Evolutionary conservation across 768 basidiomycete species (phyloP), one percentile per base, ranked within the genome.

Genomic region (Postia placenta): DNA sequence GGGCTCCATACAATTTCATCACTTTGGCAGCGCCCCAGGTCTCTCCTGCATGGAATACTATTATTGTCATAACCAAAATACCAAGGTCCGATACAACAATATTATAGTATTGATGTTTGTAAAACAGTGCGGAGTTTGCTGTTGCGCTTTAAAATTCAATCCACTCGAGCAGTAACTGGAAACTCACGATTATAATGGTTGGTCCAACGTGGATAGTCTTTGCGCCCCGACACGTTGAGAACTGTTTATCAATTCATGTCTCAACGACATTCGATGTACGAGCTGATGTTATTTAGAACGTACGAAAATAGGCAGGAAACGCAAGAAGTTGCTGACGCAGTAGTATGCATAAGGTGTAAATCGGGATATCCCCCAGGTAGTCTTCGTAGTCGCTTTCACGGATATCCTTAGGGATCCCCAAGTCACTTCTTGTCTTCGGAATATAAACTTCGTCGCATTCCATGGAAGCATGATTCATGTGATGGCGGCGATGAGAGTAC

Each of bases 401-500:
- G 42, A 64, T 52, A 30, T 69, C 65, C 12, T 71, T 24, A 2
- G 75, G 75, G 27, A 84, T 67, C 3, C 73, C 70, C 22, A 82
- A 70, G 45, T 82, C 80, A 44, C 65, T 66, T 14, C 80, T 67
- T 2, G 80, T 81, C 60, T 79, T 79, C 1, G 81, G 81, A 11
- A 84, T 75, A 53, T 83, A 83, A 0, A 87, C 87, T 62, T 89
- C 85, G 58, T 92, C 87, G 15, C 81, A 69, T 59, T 85, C 84
- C 67, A 87, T 85, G 0, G 85, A 85, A 35, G 78, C 78, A 48
- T 85, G 84, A 54, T 83, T 81, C 59, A 78, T 79, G 62, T 82
- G 85, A 65, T 90, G 87, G 12, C 81, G 71, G 55, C 81, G 78
- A 69, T 87, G 74, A 51, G 79, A 84, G 56, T 84, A 65, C 58